These are phyloP conservation scores for Penicillium polonicum DNA, from an alignment of 2,329 filamentous ascomycete genomes.

Conservation along the genomic window DNA sequence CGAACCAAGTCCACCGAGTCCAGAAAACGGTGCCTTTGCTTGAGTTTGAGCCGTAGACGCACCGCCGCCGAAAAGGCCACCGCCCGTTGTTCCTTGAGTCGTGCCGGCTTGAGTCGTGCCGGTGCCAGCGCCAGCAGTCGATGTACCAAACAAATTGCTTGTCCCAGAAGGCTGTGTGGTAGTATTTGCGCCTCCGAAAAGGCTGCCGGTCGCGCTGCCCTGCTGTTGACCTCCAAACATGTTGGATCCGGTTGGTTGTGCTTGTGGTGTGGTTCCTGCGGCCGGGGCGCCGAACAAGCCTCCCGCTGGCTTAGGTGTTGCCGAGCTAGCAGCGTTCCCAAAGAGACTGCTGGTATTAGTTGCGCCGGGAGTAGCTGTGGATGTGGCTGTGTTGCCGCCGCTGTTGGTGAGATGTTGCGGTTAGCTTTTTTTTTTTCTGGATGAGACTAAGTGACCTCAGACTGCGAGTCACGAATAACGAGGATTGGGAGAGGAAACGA, in stretches of 20 bases:
- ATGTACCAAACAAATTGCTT: constrained; percentile 35
- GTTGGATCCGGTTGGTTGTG: constrained; percentile 31
- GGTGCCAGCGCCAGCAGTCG: constrained; percentile 14
- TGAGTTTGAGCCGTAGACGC: constrained; percentile 34
- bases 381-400: constrained; percentile 27
- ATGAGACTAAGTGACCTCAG: not conserved
- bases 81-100: constrained; percentile 12
- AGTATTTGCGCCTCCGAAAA: constrained; percentile 31
- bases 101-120: constrained; percentile 4
- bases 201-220: constrained; percentile 23
- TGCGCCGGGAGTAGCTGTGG: constrained; percentile 29
- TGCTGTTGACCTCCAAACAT: constrained; percentile 38
- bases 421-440: constrained; percentile 16
- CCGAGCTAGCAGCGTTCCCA: constrained; percentile 25
- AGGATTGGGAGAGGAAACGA: not conserved
- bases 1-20: constrained; percentile 1
- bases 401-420: constrained; percentile 13
- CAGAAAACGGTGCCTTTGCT: constrained; percentile 35
- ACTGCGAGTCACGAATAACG: not conserved
- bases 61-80: constrained; percentile 9
- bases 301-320: constrained; percentile 34
- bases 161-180: constrained; percentile 32
- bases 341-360: constrained; percentile 33
- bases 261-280: constrained; percentile 30
- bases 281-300: constrained; percentile 33